These are phyloP conservation scores for Rhodofomes roseus DNA, from an alignment of 1,284 basidiomycete species.

Conservation along the genomic window DNA sequence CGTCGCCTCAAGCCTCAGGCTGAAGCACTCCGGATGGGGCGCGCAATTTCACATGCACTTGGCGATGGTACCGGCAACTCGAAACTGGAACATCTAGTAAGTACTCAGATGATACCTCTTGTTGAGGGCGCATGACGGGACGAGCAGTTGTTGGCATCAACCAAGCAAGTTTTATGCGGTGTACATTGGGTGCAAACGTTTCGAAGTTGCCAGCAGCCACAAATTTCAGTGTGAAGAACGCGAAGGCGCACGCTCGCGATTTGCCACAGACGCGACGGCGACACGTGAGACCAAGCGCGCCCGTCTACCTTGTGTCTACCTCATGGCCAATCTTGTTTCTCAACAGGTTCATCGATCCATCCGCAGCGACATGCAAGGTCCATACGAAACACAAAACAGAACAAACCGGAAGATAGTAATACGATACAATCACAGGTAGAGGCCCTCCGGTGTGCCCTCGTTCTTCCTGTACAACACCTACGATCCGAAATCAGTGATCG, in stretches of 20 bases:
- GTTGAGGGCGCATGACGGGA: no score
- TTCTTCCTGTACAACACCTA: slow-evolving; percentile 90
- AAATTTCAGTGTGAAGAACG: no score
- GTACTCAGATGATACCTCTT: background rate
- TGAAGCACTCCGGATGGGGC: background rate
- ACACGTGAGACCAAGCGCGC: background rate
- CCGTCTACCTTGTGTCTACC: background rate
- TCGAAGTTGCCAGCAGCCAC: no score
- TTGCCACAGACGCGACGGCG: background rate
- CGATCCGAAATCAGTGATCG: slow-evolving; percentile 12
- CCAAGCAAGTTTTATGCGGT: no score
- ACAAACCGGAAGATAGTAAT: background rate
- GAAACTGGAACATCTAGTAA: no score
- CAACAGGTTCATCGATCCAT: background rate
- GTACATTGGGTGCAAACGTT: no score
- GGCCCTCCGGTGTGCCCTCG: slow-evolving; percentile 85
- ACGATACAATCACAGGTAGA: slow-evolving; percentile 57
- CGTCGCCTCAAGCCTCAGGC: no score
- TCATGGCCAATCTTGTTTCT: background rate
- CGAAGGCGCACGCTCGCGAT: background rate
- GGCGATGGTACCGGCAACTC: background rate
- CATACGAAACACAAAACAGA: background rate
- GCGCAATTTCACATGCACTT: slow-evolving; percentile 3
- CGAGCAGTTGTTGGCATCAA: no score
- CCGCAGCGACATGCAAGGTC: background rate